phyloP scores from a whole-genome alignment of 2,329 filamentous ascomycete species.

The Verticillium longisporum region DNA sequence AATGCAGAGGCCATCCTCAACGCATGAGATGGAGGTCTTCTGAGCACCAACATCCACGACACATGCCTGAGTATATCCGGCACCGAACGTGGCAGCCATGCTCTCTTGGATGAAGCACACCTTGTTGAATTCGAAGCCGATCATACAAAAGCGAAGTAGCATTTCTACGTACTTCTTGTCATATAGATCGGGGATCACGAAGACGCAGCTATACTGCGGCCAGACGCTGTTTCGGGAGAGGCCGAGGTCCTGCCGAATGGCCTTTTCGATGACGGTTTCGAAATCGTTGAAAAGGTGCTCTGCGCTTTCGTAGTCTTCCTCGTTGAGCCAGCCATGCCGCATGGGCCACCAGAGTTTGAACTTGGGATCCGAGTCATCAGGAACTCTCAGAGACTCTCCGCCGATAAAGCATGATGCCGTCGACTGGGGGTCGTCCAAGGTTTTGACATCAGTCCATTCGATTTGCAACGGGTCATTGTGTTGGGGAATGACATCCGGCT shows the following conservation, averaged over 20 bases:
- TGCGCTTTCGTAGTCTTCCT: constrained; percentile 76
- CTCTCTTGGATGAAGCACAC: constrained; percentile 96
- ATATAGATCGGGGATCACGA: constrained; percentile 94
- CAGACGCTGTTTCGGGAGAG: constrained; percentile 73
- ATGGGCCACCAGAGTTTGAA: constrained; percentile 95
- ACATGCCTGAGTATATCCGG: constrained; percentile 87
- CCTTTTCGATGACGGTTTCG: constrained; percentile 77
- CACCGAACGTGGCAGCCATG: constrained; percentile 88
- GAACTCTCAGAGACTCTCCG: constrained; percentile 74
- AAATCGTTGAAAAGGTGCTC: constrained; percentile 82
- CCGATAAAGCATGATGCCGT: constrained; percentile 66
- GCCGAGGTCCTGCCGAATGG: constrained; percentile 78
- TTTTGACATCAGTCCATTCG: constrained; percentile 84
- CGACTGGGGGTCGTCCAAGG: constrained; percentile 57
- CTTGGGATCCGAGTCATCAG: constrained; percentile 79
- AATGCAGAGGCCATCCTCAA: constrained; percentile 91
- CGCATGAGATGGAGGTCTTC: constrained; percentile 94
- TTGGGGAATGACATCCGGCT: constrained; percentile 80
- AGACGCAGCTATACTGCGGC: constrained; percentile 90
- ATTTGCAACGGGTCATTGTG: constrained; percentile 93
- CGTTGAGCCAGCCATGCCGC: constrained; percentile 79
- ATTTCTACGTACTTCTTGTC: constrained; percentile 88
- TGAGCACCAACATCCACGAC: constrained; percentile 95
- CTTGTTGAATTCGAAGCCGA: constrained; percentile 80
- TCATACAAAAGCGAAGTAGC: constrained; percentile 77